phyloP scores from a whole-genome alignment of 495 filamentous ascomycete genomes.

The Oidiodendron maius region DNA sequence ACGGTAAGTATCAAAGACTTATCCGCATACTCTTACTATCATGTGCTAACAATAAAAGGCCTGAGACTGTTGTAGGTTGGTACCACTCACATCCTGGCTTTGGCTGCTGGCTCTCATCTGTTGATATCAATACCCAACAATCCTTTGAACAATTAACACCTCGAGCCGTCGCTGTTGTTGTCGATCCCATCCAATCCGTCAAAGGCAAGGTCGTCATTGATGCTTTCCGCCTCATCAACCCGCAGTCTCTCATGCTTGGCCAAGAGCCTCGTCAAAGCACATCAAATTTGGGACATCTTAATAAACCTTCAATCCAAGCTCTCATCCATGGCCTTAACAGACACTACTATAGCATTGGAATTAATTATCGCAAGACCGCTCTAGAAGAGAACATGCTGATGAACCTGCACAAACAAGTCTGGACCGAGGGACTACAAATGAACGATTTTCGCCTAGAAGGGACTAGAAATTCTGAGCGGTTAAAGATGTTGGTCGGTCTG shows the following conservation, averaged over 20 bases:
- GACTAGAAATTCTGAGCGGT: constrained; percentile 71
- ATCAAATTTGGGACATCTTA: constrained; percentile 93
- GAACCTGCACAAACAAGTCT: constrained; percentile 98
- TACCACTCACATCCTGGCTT: constrained; percentile 99
- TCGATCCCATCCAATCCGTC: constrained; percentile 97
- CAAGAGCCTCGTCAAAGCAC: constrained; percentile 98
- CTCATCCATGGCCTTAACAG: constrained; percentile 96
- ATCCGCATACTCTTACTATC: not conserved
- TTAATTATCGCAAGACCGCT: constrained; percentile 96
- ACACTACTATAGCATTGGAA: constrained; percentile 98
- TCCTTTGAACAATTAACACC: constrained; percentile 97
- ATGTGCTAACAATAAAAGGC: constrained; percentile 43
- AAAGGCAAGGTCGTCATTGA: constrained; percentile 99
- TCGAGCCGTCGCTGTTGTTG: constrained; percentile 92
- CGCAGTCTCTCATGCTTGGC: constrained; percentile 95
- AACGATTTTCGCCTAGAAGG: constrained; percentile 88
- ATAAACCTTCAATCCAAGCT: constrained; percentile 99
- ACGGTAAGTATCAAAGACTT: constrained; percentile 54
- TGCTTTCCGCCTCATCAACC: constrained; percentile 97
- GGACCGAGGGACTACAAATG: constrained; percentile 97
- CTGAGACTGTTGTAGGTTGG: constrained; percentile 96
- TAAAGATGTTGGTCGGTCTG: constrained; percentile 80
- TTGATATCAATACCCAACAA: constrained; percentile 99
- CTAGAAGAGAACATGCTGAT: constrained; percentile 99
- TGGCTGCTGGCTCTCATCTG: constrained; percentile 96